Base-by-base conservation (phyloP, 2,329 filamentous ascomycete genomes). In the Didymella lethalis region DNA sequence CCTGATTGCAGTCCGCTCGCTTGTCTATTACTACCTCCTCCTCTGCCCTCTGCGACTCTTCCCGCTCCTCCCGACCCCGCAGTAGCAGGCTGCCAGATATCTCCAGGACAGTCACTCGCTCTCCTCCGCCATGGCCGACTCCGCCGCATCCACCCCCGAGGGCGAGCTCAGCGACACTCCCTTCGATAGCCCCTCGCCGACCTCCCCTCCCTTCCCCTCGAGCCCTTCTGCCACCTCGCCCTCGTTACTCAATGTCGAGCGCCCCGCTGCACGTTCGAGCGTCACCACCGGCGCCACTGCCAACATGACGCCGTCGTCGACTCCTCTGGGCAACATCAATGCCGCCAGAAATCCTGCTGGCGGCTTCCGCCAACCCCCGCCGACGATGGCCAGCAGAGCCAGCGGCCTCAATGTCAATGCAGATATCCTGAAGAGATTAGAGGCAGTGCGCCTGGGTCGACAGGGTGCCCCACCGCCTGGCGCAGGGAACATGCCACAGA, bases 241-340 rank as follows among this genome's bases (percentile, higher is more conserved):
- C 28, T 63, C 68, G n/a, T 58, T 49, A 25, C 52, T 65, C 47
- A 66, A 72, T 29, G 61, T 70, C 48, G 72, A 75, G 6, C 84
- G 74, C 78, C 87, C 75, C 57, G 83, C 86, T 5, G 75, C 88
- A 41, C 85, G 87, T 66, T 85, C 86, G 46, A 77, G 85, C 20
- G 87, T 88, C 53, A 85, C 88, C 48, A 80, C 87, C 20, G 69
- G 65, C 55, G 68, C 68, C 12, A 71, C 69, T 54, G 72, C 80
- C 29, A 77, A 78, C 57, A 93, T 96, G 87, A 91, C 86, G 55
- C 80, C 90, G 7, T 93, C 88, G n/a, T 97, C 93, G n/a, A 95
- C 90, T 28, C 88, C 91, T 40, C 82, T 93, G 4, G 92, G 92
- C 40, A 85, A 91, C 57, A 81, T 97, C 70, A 92, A 89, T 76